phyloP scores from a whole-genome alignment of 441 rosid species.

The Theobroma grandiflorum region DNA sequence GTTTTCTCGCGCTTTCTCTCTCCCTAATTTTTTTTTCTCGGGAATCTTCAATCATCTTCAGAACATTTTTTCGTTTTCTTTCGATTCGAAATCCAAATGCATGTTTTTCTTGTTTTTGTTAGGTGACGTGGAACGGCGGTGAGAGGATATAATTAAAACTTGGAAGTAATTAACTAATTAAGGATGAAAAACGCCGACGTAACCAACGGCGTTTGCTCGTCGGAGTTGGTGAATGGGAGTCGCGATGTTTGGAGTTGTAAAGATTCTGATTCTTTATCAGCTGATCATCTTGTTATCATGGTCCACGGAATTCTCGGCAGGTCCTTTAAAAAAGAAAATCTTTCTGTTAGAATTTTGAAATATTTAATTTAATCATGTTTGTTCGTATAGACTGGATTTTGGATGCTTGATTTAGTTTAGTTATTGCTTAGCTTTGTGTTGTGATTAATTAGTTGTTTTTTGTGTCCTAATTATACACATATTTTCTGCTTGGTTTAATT shows the following conservation, averaged over 20 bases:
- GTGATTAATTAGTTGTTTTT: not conserved
- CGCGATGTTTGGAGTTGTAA: constrained; percentile 78
- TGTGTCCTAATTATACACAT: not conserved
- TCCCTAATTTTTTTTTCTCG: constrained; percentile 14
- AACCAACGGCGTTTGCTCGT: constrained; percentile 65
- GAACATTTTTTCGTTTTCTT: not conserved
- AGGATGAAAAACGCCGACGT: constrained; percentile 54
- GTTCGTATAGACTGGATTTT: not conserved
- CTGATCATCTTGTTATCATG: constrained; percentile 96
- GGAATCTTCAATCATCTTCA: constrained; percentile 11
- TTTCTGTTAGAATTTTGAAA: not conserved
- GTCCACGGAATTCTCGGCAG: constrained; percentile 97
- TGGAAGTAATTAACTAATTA: not conserved
- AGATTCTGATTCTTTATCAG: constrained; percentile 68
- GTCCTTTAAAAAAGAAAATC: constrained; percentile 36
- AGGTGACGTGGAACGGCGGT: constrained; percentile 14
- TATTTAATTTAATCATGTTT: not conserved
- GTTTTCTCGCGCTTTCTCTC: constrained; percentile 9
- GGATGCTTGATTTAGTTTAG: not conserved
- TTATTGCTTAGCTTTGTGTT: not conserved
- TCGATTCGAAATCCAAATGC: constrained; percentile 29
- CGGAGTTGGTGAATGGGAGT: constrained; percentile 72
- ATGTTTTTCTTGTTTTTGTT: constrained; percentile 14
- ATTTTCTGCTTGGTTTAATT: not conserved
- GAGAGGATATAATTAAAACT: no score